Base-by-base conservation (phyloP, 2,329 filamentous ascomycete species). In the Fusarium tupiense region DNA sequence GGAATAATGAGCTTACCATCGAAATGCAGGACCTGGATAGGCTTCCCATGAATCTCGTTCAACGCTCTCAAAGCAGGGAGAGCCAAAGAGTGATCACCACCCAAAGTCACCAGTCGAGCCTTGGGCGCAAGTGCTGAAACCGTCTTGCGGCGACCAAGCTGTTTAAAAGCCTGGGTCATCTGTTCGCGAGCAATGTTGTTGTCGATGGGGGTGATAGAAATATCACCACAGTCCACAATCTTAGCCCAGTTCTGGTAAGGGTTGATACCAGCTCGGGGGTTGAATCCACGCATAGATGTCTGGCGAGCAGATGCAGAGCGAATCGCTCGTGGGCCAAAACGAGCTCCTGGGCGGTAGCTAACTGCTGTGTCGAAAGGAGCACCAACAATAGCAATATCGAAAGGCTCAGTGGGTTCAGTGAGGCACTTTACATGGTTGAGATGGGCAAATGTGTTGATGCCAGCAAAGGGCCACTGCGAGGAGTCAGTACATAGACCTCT, bases 141-240 rank as follows among this genome's bases (percentile, higher is more conserved):
- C 81, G 86, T 82, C 43, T 77, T 80, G 8, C 85, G 81, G 43
- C 75, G 79, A 37, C 86, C 87, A 6, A 97, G 90, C 82, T 95
- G 92, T 12, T 87, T 85, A 81, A 94, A 95, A 0, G 93, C 94
- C 79, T 92, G 90, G 38, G 90, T 93, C 94, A 98, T 97, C 83
- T 98, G 95, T 50, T 88, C 86, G 61, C 95, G 85, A 0, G 95
- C 95, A 22, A 97, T 86, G 3, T 86, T 90, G 81, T 98, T 98
- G 84, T 98, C 94, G 76, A 97, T 92, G 0, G 95, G 95, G 1
- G 92, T 94, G 74, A 97, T 87, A 35, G 95, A 94, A 64, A 98
- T 94, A 81, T 98, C 95, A 53, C 95, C 95, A 82, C 95, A 98
- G 85, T 98, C 95, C 58, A 96, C 86, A 67, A 98, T 90, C 57